These are phyloP conservation scores for Wickerhamiella kurtzmanii DNA, from an alignment of 805 yeast species.

Conservation along the genomic window DNA sequence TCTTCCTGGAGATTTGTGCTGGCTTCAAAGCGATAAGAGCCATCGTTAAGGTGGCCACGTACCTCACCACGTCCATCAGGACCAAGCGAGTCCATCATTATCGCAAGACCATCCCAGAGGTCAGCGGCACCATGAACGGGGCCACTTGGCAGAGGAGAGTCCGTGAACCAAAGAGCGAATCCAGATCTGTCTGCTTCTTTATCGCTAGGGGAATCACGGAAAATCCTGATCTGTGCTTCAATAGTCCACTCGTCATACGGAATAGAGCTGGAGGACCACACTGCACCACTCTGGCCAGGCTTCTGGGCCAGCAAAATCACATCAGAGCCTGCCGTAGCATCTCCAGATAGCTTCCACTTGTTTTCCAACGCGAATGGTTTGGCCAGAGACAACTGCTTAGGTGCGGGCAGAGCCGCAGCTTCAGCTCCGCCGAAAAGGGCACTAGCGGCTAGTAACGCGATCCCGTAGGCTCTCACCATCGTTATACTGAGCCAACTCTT, in stretches of 20 bases:
- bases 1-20: conserved; percentile 19
- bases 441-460: not conserved
- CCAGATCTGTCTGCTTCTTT: conserved; percentile 22
- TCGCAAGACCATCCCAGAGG: conserved; percentile 30
- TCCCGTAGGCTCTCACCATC: not conserved
- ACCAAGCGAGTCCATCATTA: conserved; percentile 27
- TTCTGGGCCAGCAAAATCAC: conserved; percentile 13
- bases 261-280: conserved; percentile 24
- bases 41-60: conserved; percentile 31
- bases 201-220: conserved; percentile 15
- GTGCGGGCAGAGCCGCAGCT: not conserved
- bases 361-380: not conserved
- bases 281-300: conserved; percentile 19
- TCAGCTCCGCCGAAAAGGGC: not conserved
- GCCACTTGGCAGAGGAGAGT: conserved; percentile 20
- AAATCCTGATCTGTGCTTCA: conserved; percentile 22
- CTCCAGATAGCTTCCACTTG: not conserved
- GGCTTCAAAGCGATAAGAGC: conserved; percentile 19
- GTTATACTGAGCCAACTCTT: too few relatives aligned
- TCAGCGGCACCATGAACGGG: conserved; percentile 28
- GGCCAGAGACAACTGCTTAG: not conserved
- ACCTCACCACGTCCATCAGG: conserved; percentile 21
- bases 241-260: conserved; percentile 25
- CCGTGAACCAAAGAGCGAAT: conserved; percentile 27
- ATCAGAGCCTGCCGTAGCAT: conserved; percentile 1